These are phyloP conservation scores for Cryptococcus amylolentus DNA, from an alignment of 1,284 basidiomycete genomes.

Conservation along the genomic window DNA sequence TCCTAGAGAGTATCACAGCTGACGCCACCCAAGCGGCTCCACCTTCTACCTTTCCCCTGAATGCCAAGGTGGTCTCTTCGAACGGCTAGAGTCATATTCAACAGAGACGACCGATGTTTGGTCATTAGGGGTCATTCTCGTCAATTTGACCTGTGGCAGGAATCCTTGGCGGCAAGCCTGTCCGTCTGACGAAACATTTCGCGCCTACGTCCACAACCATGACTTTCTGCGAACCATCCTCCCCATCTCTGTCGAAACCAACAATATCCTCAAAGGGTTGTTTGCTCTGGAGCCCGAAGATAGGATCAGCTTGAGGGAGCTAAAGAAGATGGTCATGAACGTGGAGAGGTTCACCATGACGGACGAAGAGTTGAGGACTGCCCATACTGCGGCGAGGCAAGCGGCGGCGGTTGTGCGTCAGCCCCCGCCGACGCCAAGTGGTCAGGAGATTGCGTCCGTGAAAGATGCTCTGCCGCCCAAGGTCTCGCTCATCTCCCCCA, in stretches of 20 bases:
- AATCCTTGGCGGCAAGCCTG: constrained; percentile 83
- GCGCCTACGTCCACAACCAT: constrained; percentile 63
- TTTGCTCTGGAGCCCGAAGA: constrained; percentile 57
- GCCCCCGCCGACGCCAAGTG: constrained; percentile 37
- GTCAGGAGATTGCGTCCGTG: constrained; percentile 8
- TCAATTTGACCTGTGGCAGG: constrained; percentile 85
- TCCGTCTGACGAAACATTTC: constrained; percentile 67
- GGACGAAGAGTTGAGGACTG: constrained; percentile 54
- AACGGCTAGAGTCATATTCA: constrained; percentile 61
- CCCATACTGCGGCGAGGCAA: constrained; percentile 43
- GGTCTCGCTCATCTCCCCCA: background rate
- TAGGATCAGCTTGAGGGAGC: constrained; percentile 59
- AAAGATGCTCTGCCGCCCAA: constrained; percentile 2
- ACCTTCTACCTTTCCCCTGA: constrained; percentile 84
- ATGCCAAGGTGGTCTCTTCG: constrained; percentile 71
- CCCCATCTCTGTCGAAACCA: constrained; percentile 56
- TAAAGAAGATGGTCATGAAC: constrained; percentile 59
- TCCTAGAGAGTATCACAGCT: background rate
- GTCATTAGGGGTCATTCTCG: constrained; percentile 86
- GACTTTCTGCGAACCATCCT: constrained; percentile 66
- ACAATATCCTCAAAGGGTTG: constrained; percentile 59
- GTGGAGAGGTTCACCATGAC: constrained; percentile 67
- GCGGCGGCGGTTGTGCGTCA: constrained; percentile 31
- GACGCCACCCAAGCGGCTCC: constrained; percentile 60
- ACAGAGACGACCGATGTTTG: constrained; percentile 80